Conservation (phyloP, 345 rosid species). For the Hibiscus trionum region DNA sequence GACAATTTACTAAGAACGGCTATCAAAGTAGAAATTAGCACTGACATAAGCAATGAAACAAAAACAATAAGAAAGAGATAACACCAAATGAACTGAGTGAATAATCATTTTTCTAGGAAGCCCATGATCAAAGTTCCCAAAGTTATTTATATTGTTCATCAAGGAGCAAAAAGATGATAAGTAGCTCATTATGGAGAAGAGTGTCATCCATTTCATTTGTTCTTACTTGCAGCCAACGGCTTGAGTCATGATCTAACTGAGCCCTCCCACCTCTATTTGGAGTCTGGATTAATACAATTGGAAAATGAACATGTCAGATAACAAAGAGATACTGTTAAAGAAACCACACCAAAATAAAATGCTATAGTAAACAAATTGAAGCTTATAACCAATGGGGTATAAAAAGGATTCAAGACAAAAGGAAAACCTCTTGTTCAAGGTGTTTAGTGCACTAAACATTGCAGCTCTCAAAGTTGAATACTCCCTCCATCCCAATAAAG, state of each 20-base stretch:
- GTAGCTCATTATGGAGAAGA: slow-evolving; percentile 5
- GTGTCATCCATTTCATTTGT: slow-evolving; percentile 12
- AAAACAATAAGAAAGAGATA: slow-evolving; percentile 1
- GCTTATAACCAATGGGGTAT: neutral
- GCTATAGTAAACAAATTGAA: neutral
- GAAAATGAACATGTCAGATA: neutral
- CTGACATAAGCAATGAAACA: neutral
- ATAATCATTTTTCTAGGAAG: neutral
- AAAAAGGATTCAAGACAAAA: neutral
- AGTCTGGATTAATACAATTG: slow-evolving; percentile 40
- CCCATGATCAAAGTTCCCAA: neutral
- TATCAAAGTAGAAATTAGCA: neutral
- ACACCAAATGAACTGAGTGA: neutral
- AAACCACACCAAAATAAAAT: neutral
- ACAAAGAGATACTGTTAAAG: neutral
- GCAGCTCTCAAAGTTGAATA: neutral
- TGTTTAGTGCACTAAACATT: neutral
- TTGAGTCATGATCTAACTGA: slow-evolving; percentile 77
- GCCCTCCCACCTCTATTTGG: slow-evolving; percentile 67
- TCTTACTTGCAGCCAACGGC: slow-evolving; percentile 95
- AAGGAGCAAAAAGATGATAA: slow-evolving; percentile 1
- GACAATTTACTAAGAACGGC: slow-evolving; percentile 9
- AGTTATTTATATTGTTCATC: neutral
- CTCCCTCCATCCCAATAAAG: too few species aligned
- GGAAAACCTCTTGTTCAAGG: neutral